phyloP scores from a whole-genome alignment of 495 filamentous ascomycete genomes.

The Antarctomyces pellizariae region DNA sequence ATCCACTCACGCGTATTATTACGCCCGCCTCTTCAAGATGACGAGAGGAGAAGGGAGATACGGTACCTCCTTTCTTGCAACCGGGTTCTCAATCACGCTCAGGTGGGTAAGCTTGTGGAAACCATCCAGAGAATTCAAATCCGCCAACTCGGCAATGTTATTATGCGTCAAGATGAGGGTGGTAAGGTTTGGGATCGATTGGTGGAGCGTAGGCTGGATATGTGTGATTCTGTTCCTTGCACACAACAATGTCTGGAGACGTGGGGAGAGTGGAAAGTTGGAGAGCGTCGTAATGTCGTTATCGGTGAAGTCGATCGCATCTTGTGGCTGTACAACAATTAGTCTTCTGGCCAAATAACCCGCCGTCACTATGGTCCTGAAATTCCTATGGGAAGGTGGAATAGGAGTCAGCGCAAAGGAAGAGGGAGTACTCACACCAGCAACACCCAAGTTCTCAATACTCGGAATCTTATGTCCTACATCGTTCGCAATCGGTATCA shows the following conservation, averaged over 20 bases:
- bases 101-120: slow-evolving; percentile 56
- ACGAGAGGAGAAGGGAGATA: too few species aligned
- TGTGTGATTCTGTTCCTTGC: slow-evolving; percentile 68
- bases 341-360: background rate
- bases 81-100: slow-evolving; percentile 64
- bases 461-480: slow-evolving; percentile 93
- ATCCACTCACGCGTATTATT: too few species aligned
- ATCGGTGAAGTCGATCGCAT: slow-evolving; percentile 93
- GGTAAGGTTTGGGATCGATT: slow-evolving; percentile 51
- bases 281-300: slow-evolving; percentile 77
- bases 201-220: slow-evolving; percentile 51
- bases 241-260: slow-evolving; percentile 64
- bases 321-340: slow-evolving; percentile 33
- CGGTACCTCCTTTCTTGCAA: slow-evolving; percentile 75
- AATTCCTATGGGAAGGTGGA: slow-evolving; percentile 1
- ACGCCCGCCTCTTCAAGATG: background rate
- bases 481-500: slow-evolving; percentile 47
- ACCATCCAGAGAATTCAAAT: slow-evolving; percentile 59
- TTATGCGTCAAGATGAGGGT: slow-evolving; percentile 62
- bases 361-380: too few species aligned
- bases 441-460: slow-evolving; percentile 95
- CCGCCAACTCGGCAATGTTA: slow-evolving; percentile 53
- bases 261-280: slow-evolving; percentile 87
- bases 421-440: slow-evolving; percentile 43
- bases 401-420: slow-evolving; percentile 2